Percentiles rank a stretch among this genome's conserved stretches.
phyloP scores from a whole-genome alignment of 768 basidiomycete species.

The Agaricus subrufescens region DNA sequence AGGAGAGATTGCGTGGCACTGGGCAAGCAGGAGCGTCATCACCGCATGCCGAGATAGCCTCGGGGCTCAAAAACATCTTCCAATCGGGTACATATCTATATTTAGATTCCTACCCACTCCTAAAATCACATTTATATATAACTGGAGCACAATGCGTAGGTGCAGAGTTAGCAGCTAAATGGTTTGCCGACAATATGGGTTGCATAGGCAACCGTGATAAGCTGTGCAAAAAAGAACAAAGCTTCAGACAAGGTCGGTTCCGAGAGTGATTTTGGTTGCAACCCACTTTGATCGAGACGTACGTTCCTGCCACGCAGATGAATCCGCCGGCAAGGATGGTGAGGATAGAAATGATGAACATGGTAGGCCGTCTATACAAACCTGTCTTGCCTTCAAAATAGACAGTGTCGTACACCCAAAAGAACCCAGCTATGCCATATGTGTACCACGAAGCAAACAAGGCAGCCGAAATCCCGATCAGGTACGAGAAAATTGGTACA shows the following conservation, averaged over 20 bases:
- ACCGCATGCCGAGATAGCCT: neutral
- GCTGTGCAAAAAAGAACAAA: constrained; percentile 18
- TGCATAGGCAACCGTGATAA: constrained; percentile 42
- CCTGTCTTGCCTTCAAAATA: constrained; percentile 32
- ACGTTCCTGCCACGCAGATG: constrained; percentile 49
- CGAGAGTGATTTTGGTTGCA: constrained; percentile 7
- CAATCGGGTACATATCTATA: neutral
- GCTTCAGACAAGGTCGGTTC: neutral
- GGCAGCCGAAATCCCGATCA: constrained; percentile 48
- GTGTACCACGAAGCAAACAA: constrained; percentile 60
- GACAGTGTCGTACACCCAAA: constrained; percentile 48
- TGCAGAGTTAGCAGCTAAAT: constrained; percentile 32
- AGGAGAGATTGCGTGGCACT: neutral
- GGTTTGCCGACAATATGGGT: constrained; percentile 39
- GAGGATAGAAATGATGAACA: constrained; percentile 31
- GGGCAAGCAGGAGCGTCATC: neutral
- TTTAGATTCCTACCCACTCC: neutral
- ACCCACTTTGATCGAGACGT: constrained; percentile 43
- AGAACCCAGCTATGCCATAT: constrained; percentile 49
- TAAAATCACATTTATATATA: neutral
- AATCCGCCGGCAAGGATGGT: constrained; percentile 46
- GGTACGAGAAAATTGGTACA: constrained; percentile 51
- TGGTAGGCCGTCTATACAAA: constrained; percentile 27
- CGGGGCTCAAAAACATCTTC: neutral
- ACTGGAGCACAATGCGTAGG: neutral